A percentile compares a stretch with the other conserved stretches of the same genome.
Evolutionary conservation across 2,329 filamentous ascomycete genomes (phyloP).

Genomic region (Aplosporella prunicola): DNA sequence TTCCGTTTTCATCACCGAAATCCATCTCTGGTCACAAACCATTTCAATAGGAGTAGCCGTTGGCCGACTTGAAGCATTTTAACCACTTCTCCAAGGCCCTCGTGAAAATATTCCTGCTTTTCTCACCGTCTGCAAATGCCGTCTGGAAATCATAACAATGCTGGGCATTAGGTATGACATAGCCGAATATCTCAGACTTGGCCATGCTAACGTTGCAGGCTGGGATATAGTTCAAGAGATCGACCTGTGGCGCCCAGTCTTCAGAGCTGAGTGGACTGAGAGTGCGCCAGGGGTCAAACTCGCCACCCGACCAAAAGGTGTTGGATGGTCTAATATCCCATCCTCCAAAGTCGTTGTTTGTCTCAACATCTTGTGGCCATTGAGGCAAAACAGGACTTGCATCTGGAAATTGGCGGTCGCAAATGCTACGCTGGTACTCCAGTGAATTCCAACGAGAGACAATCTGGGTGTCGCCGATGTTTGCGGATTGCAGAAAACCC

Average conservation of each 20-base stretch:
- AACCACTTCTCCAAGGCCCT: conserved; percentile 39
- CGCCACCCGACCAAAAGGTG: conserved; percentile 40
- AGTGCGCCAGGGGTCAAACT: conserved; percentile 45
- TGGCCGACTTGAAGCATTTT: conserved; percentile 6
- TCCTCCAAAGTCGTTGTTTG: conserved; percentile 39
- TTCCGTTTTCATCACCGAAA: too few relatives aligned
- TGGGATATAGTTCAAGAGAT: conserved; percentile 33
- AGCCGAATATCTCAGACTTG: conserved; percentile 38
- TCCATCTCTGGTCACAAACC: too few relatives aligned
- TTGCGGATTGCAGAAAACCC: conserved; percentile 42
- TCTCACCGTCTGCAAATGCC: conserved; percentile 22
- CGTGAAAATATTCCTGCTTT: conserved; percentile 30
- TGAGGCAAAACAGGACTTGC: conserved; percentile 33
- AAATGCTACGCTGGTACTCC: conserved; percentile 35
- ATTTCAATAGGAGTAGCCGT: not conserved
- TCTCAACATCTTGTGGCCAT: conserved; percentile 28
- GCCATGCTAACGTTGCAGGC: conserved; percentile 32
- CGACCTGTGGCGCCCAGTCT: conserved; percentile 31
- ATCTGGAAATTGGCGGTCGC: conserved; percentile 40
- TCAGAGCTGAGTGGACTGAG: conserved; percentile 36
- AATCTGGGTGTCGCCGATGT: conserved; percentile 38
- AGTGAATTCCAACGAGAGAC: conserved; percentile 40
- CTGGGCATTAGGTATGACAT: conserved; percentile 35
- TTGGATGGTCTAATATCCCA: conserved; percentile 45
- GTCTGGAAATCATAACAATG: conserved; percentile 42